Evolutionary conservation across 768 basidiomycete species (phyloP), one percentile per base, ranked within the genome.

Genomic region (Neoboletus magnificus): DNA sequence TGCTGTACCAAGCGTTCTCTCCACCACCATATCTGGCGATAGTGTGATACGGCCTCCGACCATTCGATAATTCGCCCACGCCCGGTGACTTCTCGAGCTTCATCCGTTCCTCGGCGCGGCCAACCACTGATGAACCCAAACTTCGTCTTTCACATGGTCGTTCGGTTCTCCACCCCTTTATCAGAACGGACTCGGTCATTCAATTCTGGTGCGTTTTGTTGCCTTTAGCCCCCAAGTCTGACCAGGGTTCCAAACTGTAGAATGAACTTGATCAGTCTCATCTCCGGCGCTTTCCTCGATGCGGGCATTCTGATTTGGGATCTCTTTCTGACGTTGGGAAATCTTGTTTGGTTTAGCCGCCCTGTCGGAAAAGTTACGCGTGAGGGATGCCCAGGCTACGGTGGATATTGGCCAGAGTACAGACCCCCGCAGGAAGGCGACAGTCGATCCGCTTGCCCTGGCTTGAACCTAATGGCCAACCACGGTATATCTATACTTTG

Each of bases 381-480:
- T 6, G 64, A 72, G 45, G 83, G 82, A 1, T 71, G 75, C 47
- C 78, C 81, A 7, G 86, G 84, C 1, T 77, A 70, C 25, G 79
- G 74, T 29, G 86, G 87, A 1, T 64, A 77, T 51, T 91, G 89
- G 89, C 87, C 88, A 9, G 81, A 84, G 63, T 91, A 76, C 60
- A 71, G 78, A 8, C 68, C 84, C 0, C 80, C 87, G 15, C 71
- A 70, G 58, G 77, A 82, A 10, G 80, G 79, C 4, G 89, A 90
- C 59, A 87, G 87, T 63, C 76, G 89, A 13, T 80, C 79, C 60
- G 80, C 83, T 4, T 91, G 89, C 59, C 89, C 88, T 6, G 86
- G 79, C 15, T 69, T 91, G 58, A 91, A 91, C 61, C 82, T 86
- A 0, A 74, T 92, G 80, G 87, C 89, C 3, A 91, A 91, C 65